Base-by-base conservation (phyloP, 306 rosid species). In the Dryas alaskensis region DNA sequence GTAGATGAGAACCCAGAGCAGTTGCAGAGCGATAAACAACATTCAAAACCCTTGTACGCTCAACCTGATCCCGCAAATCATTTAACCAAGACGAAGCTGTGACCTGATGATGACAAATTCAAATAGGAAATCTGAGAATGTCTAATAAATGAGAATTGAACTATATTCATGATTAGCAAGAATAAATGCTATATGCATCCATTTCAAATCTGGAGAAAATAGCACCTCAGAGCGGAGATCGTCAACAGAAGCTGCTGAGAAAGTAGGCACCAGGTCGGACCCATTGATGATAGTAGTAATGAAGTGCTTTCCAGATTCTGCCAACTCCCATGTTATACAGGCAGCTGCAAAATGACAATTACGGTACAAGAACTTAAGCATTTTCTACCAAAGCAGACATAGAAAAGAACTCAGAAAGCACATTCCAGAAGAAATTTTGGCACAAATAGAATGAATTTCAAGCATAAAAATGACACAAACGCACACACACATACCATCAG, bases 291-390 rank as follows among this genome's bases (percentile, higher is more conserved):
- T 87, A 17, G 97, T 84, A 61, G 96, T 91, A 64, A 94, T 94
- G 74, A 94, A 94, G 79, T 88, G 87, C 74, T 94, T 91, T 67
- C 98, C 98, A 14, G 98, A 94, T 83, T 94, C 98, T 77, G 97
- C 98, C 79, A 94, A 88, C 80, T 92, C 97, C 96, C 84, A 87
- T 43, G 98, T 94, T 93, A 94, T 89, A 80, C 98, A 94, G 39
- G 98, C 98, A 84, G 97, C 98, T 94, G 87, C 76, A 88, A 80
- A 81, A 61, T 64, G 60, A 78, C 37, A 82, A 75, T 79, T 65
- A 65, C 16, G 78, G 73, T 73, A 62, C 54, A 58, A 66, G 63
- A 54, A 72, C 27, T 62, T 77, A 7, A 73, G 49, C 51, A 67
- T 62, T 54, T 43, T 60, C 9, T 63, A 13, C 19, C 16, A 44